These are phyloP conservation scores for Termitomyces sp. DNA, from an alignment of 768 basidiomycete species.

Conservation along the genomic window DNA sequence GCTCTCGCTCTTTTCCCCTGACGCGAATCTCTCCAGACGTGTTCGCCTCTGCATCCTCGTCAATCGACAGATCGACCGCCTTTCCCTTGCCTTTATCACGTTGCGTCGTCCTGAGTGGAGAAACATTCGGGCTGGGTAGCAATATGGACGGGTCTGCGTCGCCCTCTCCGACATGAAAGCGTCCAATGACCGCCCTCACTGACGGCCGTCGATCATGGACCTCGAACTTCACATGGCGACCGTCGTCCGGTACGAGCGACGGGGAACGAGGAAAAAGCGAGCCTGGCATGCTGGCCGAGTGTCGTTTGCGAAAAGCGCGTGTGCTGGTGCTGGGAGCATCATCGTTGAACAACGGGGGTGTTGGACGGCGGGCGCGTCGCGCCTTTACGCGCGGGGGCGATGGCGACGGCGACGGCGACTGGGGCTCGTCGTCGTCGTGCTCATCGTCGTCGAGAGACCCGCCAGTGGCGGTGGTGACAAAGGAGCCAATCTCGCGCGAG, in stretches of 20 bases:
- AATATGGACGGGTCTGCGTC: conserved; percentile 49
- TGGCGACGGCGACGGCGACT: background rate
- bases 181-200: conserved; percentile 43
- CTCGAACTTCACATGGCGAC: conserved; percentile 37
- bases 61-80: conserved; percentile 19
- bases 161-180: conserved; percentile 37
- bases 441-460: conserved; percentile 17
- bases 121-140: conserved; percentile 36
- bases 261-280: conserved; percentile 71
- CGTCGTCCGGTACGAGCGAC: conserved; percentile 45
- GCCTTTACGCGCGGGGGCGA: conserved; percentile 2
- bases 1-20: conserved; percentile 57
- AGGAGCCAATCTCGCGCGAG: conserved; percentile 65
- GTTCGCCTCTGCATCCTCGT: conserved; percentile 22
- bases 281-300: conserved; percentile 69
- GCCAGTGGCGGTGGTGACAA: conserved; percentile 63
- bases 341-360: conserved; percentile 1
- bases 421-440: conserved; percentile 5
- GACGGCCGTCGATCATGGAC: conserved; percentile 22
- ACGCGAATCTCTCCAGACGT: conserved; percentile 43
- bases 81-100: conserved; percentile 42
- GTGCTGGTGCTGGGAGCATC: conserved; percentile 2
- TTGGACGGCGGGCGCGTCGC: conserved; percentile 5
- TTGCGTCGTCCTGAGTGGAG: conserved; percentile 19
- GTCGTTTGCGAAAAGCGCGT: conserved; percentile 29